Evolutionary conservation across 2,329 filamentous ascomycete species (phyloP).

Genomic region (Hypoxylon sp.): DNA sequence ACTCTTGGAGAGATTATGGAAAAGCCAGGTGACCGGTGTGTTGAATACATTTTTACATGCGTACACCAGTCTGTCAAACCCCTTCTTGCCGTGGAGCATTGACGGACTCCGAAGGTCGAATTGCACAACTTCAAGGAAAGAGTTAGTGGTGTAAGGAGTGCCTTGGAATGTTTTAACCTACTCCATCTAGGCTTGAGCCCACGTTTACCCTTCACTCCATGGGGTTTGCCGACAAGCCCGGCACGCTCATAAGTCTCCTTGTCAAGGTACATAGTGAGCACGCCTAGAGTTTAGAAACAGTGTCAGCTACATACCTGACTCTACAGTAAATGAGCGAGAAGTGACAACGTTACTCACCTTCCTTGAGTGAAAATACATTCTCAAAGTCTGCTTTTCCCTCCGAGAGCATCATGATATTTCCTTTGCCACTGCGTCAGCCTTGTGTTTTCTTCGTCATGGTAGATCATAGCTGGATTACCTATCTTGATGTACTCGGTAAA

Average conservation of each 20-base stretch:
- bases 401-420: slow-evolving; percentile 86
- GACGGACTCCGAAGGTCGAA: slow-evolving; percentile 78
- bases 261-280: slow-evolving; percentile 81
- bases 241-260: slow-evolving; percentile 85
- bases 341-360: slow-evolving; percentile 65
- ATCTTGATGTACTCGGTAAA: slow-evolving; percentile 88
- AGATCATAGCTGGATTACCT: slow-evolving; percentile 60
- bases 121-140: slow-evolving; percentile 71
- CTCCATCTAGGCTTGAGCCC: slow-evolving; percentile 78
- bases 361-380: slow-evolving; percentile 76
- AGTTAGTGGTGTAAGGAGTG: slow-evolving; percentile 8
- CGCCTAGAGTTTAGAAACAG: slow-evolving; percentile 57
- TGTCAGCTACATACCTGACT: slow-evolving; percentile 7
- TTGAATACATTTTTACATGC: slow-evolving; percentile 83
- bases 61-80: slow-evolving; percentile 81
- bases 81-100: slow-evolving; percentile 87
- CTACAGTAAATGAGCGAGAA: not conserved
- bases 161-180: slow-evolving; percentile 56
- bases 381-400: slow-evolving; percentile 78
- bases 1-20: slow-evolving; percentile 72
- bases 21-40: slow-evolving; percentile 79
- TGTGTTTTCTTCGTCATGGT: not conserved
- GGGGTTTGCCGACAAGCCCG: slow-evolving; percentile 80
- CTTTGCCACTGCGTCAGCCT: slow-evolving; percentile 57
- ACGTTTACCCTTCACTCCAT: slow-evolving; percentile 68